A percentile compares a stretch with the other conserved stretches of the same genome.
phyloP scores from a whole-genome alignment of 202 grass and related monocot species.

The Setaria viridis region DNA sequence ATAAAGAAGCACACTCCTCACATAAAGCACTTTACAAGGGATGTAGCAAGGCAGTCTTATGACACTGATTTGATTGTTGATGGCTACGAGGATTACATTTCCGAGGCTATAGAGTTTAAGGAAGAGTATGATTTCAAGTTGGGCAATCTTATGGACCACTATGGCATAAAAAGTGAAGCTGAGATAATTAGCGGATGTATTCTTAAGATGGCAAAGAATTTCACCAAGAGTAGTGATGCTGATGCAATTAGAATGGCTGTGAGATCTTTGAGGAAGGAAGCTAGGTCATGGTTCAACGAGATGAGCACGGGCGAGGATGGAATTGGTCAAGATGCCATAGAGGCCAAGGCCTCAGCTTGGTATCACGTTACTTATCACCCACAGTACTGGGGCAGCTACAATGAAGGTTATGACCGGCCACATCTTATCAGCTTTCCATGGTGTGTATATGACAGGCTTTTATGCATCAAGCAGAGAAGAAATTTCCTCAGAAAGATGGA shows the following conservation, averaged over 20 bases:
- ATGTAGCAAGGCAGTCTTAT: conserved; percentile 65
- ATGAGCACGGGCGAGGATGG: conserved; percentile 31
- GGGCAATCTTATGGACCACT: conserved; percentile 88
- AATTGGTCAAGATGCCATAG: conserved; percentile 44
- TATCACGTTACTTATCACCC: conserved; percentile 88
- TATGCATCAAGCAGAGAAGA: conserved; percentile 65
- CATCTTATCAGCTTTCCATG: conserved; percentile 94
- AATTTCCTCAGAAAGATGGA: conserved; percentile 30
- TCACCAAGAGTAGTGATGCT: conserved; percentile 75
- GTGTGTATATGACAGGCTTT: conserved; percentile 77
- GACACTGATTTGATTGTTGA: conserved; percentile 81
- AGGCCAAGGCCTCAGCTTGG: conserved; percentile 89
- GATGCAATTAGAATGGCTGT: conserved; percentile 77
- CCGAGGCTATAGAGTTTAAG: conserved; percentile 69
- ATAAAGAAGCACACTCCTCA: conserved; percentile 68
- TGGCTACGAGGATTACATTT: conserved; percentile 65
- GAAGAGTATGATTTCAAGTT: conserved; percentile 91
- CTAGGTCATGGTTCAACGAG: conserved; percentile 74
- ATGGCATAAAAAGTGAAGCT: conserved; percentile 89
- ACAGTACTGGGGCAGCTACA: conserved; percentile 61
- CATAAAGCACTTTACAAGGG: conserved; percentile 67
- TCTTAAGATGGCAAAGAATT: conserved; percentile 80
- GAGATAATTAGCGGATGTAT: conserved; percentile 87
- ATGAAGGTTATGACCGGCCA: conserved; percentile 54
- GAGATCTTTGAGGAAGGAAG: conserved; percentile 82